Percentiles rank a stretch among this genome's conserved stretches.
These are phyloP conservation scores for Biscutella laevigata DNA, from an alignment of 441 rosid genomes.

Conservation along the genomic window DNA sequence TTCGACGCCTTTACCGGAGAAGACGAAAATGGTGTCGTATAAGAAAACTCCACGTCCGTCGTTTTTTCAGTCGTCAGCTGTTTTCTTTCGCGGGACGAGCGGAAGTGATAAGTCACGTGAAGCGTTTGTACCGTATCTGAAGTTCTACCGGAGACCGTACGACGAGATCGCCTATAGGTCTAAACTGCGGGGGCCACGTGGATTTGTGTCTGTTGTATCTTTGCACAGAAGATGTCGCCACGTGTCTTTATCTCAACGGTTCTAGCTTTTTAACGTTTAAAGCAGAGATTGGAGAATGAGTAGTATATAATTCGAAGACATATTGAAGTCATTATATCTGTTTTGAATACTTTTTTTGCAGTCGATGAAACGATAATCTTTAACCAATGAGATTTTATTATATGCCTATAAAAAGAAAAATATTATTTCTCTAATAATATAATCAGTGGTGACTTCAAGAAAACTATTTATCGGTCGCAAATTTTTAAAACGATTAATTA, in stretches of 20 bases:
- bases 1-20: constrained; percentile 72
- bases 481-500: too few species aligned
- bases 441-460: too few species aligned
- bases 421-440: too few species aligned
- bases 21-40: constrained; percentile 27
- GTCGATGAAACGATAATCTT: too few species aligned
- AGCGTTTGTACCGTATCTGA: constrained; percentile 65
- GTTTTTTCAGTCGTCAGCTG: constrained; percentile 83
- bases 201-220: constrained; percentile 74
- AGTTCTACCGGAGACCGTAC: constrained; percentile 68
- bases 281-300: too few species aligned
- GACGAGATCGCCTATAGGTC: constrained; percentile 86
- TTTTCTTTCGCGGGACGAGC: constrained; percentile 55
- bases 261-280: too few species aligned
- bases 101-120: constrained; percentile 54
- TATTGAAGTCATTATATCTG: too few species aligned
- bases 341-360: too few species aligned
- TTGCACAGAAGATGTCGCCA: constrained; percentile 60
- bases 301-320: too few species aligned
- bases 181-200: constrained; percentile 85
- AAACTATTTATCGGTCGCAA: too few species aligned
- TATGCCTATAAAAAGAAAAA: too few species aligned
- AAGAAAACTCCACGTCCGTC: constrained; percentile 72
- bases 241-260: constrained; percentile 85
- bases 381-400: too few species aligned